Base-by-base conservation (phyloP, 1,139 yeast genomes). In the Suhomyces wounanorum region DNA sequence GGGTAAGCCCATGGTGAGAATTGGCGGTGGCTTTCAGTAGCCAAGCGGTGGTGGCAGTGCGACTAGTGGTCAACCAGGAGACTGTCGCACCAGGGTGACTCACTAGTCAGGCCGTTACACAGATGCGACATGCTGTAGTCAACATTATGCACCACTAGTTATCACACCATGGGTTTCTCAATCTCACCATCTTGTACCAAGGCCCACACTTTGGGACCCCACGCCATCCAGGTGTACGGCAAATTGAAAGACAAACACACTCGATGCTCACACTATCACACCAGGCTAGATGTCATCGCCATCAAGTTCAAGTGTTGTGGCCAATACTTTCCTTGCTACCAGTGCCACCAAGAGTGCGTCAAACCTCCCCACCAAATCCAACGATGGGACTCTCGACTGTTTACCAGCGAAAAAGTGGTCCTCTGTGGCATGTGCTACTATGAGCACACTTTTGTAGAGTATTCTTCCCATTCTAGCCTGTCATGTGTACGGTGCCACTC, bases 221-320 rank as follows among this genome's bases (percentile, higher is more conserved):
- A 38, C 18, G 8, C 11, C 17, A 30, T 42, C 16, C 33, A 35
- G 4, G 45, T 47, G 9, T 26, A 26, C 31, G 49, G 49, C 31
- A 2, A 14, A 13, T 36, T 64, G 1, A 61, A 68, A 4, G 81
- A 77, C 55, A 41, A 51, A 3, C 55, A 70, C 36, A 75, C 80
- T 10, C 57, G 81, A 28, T 77, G 81, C 52, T 39, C 43, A 8
- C 81, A 77, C 62, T 76, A 75, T 57, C 68, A 72, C 47, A 51
- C 68, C 28, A 50, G 48, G 3, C 55, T 68, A 1, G 81, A 77
- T 54, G 66, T 76, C n/a, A 70, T 77, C 2, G 80, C 80, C 16
- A 61, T 77, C 48, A 72, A 70, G 54, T 75, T 73, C 60, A 67
- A 66, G 50, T 77, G 81, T 58, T 77, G 81, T 55, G 49, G 39